Evolutionary conservation across 768 basidiomycete genomes (phyloP).

Genomic region (Tricholoma hemisulphureum): DNA sequence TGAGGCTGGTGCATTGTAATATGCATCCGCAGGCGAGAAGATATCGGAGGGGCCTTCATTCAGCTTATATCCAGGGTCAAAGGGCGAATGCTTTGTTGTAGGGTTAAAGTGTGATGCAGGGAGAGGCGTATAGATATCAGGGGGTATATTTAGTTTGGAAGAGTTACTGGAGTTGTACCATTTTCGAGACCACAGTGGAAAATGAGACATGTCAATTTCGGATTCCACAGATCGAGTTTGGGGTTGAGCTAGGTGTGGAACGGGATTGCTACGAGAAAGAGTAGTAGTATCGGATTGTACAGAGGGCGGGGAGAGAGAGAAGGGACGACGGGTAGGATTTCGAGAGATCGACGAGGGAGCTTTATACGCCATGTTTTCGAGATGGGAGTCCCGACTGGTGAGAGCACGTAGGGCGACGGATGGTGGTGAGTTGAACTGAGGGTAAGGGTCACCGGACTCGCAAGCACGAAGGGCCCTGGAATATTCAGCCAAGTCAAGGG

Average conservation of each 20-base stretch:
- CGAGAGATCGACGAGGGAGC: slow-evolving; percentile 24
- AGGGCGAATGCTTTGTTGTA: slow-evolving; percentile 25
- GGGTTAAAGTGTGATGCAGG: slow-evolving; percentile 25
- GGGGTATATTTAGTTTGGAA: slow-evolving; percentile 19
- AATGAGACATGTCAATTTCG: slow-evolving; percentile 60
- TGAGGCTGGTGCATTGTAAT: slow-evolving; percentile 32
- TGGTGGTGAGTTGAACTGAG: slow-evolving; percentile 27
- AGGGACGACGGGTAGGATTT: slow-evolving; percentile 33
- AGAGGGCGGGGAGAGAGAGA: slow-evolving; percentile 48
- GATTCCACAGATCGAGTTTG: slow-evolving; percentile 28
- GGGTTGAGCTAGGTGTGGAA: slow-evolving; percentile 19
- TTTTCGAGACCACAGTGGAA: slow-evolving; percentile 60
- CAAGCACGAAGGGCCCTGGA: slow-evolving; percentile 46
- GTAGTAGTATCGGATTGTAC: slow-evolving; percentile 22
- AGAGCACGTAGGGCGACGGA: slow-evolving; percentile 28
- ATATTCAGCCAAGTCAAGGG: slow-evolving; percentile 73
- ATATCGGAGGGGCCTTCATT: slow-evolving; percentile 11
- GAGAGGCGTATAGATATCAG: slow-evolving; percentile 30
- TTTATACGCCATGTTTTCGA: slow-evolving; percentile 44
- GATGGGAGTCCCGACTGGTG: slow-evolving; percentile 35
- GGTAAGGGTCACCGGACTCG: slow-evolving; percentile 34
- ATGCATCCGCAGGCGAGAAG: slow-evolving; percentile 29
- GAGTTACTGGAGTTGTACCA: slow-evolving; percentile 49
- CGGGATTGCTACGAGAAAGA: slow-evolving; percentile 17
- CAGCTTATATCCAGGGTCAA: slow-evolving; percentile 35